Conservation (phyloP, 2,329 filamentous ascomycete species). For the Colletotrichum orchidophilum region DNA sequence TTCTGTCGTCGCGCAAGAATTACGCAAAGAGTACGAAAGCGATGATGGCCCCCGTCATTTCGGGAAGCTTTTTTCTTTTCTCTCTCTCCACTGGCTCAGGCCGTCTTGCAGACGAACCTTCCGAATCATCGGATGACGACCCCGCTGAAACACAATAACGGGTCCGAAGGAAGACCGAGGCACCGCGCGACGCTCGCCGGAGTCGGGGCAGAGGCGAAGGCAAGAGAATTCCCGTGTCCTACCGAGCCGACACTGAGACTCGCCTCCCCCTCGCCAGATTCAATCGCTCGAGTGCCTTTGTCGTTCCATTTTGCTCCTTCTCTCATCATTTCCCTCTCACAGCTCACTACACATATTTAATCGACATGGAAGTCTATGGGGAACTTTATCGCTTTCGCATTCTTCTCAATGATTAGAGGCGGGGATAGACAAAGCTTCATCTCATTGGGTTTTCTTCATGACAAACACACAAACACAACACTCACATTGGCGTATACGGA, state of each 20-base stretch:
- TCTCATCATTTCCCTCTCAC: not conserved
- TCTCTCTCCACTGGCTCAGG: conserved; percentile 1
- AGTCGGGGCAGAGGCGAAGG: not conserved
- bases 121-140: conserved; percentile 7
- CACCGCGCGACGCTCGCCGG: not conserved
- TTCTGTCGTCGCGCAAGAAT: not conserved
- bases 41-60: not conserved
- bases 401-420: not conserved
- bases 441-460: not conserved
- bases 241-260: not conserved
- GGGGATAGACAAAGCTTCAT: conserved; percentile 3
- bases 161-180: not conserved
- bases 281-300: not conserved
- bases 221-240: conserved; percentile 3
- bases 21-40: not conserved
- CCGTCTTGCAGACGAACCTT: not conserved
- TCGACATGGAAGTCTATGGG: conserved; percentile 6
- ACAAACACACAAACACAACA: not conserved
- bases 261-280: not conserved
- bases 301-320: not conserved
- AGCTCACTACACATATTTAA: conserved; percentile 14
- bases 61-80: not conserved
- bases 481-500: conserved; percentile 18
- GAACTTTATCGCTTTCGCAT: conserved; percentile 6
- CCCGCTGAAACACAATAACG: conserved; percentile 15